Conservation (phyloP, 202 grass and related monocot genomes). For the Brachypodium distachyon region DNA sequence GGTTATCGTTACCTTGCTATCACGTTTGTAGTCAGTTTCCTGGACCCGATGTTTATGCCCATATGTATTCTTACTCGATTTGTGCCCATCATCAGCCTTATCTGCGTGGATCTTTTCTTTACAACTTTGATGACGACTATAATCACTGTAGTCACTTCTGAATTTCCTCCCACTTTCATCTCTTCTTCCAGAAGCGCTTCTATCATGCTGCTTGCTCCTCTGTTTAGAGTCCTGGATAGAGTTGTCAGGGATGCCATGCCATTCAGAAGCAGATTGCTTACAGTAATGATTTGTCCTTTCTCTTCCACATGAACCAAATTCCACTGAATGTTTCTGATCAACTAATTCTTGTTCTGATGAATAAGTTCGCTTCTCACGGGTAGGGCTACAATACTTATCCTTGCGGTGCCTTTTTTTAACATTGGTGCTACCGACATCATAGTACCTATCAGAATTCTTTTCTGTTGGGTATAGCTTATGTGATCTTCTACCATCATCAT, state of each 20-base stretch:
- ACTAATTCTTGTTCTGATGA: constrained; percentile 31
- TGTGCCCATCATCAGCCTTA: neutral
- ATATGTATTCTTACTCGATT: neutral
- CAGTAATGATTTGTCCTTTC: constrained; percentile 19
- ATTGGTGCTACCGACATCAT: neutral
- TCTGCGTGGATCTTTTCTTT: neutral
- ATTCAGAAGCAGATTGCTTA: constrained; percentile 27
- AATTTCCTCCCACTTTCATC: neutral
- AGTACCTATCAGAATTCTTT: neutral
- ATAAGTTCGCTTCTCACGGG: neutral
- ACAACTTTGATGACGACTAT: constrained; percentile 15
- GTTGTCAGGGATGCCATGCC: neutral
- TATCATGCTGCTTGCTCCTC: neutral
- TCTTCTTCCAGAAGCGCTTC: neutral
- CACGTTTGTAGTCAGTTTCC: constrained; percentile 3
- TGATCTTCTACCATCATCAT: neutral
- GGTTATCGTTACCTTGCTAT: neutral
- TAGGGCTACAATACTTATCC: neutral
- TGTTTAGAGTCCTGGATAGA: neutral
- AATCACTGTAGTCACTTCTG: neutral
- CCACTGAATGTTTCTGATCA: constrained; percentile 15
- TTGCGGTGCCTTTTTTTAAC: neutral
- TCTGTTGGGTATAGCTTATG: neutral
- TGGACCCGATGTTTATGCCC: neutral
- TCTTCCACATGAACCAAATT: constrained; percentile 22